Conservation (phyloP, 306 rosid species). For the Sophora flavescens region DNA sequence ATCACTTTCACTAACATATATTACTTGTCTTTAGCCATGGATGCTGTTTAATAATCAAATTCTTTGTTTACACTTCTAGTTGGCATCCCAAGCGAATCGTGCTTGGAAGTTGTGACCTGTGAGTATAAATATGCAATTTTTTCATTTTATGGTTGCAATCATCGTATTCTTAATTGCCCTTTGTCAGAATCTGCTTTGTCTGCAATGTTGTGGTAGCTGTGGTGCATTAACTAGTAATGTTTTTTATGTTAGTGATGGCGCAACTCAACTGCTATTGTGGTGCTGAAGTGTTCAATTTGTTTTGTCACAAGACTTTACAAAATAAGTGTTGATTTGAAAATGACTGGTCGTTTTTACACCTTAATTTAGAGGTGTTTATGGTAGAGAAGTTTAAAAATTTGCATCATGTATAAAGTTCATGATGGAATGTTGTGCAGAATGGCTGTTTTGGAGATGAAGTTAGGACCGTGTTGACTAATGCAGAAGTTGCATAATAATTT, state of each 20-base stretch:
- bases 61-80: neutral
- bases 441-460: neutral
- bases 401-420: neutral
- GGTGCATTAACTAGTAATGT: neutral
- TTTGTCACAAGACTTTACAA: neutral
- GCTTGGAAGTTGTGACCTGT: slow-evolving; percentile 21
- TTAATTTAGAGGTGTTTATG: neutral
- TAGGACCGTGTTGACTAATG: neutral
- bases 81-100: slow-evolving; percentile 22
- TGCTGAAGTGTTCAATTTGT: neutral
- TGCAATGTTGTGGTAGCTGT: neutral
- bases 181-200: slow-evolving; percentile 2
- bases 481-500: neutral
- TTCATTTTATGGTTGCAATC: slow-evolving; percentile 28
- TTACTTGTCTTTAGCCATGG: slow-evolving; percentile 12
- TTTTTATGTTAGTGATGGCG: neutral
- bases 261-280: slow-evolving; percentile 26
- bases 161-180: neutral
- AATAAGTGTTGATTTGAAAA: neutral
- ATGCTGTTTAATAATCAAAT: slow-evolving; percentile 47
- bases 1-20: slow-evolving; percentile 41
- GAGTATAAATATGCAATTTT: slow-evolving; percentile 30
- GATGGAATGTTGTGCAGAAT: neutral
- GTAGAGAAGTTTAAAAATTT: neutral
- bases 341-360: neutral